Conservation (phyloP, 2,329 filamentous ascomycete species). For the Hypoxylon sp. region DNA sequence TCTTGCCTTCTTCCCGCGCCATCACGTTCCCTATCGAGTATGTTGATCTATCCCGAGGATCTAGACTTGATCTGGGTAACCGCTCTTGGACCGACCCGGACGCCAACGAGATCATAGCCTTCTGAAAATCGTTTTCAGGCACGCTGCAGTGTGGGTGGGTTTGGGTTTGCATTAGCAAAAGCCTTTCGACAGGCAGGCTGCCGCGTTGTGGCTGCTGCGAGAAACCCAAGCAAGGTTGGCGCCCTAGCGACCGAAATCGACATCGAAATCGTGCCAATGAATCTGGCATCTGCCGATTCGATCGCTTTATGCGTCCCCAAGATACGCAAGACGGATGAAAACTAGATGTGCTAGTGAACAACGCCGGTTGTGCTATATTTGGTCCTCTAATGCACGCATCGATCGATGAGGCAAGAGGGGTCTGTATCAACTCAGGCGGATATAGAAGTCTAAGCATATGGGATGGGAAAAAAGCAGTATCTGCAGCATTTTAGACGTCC, state of each 20-base stretch:
- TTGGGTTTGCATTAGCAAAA: slow-evolving; percentile 57
- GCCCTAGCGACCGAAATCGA: slow-evolving; percentile 26
- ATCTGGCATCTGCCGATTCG: slow-evolving; percentile 50
- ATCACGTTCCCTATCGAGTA: not conserved
- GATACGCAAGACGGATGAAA: slow-evolving; percentile 50
- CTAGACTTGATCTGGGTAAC: too few species aligned
- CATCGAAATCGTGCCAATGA: slow-evolving; percentile 52
- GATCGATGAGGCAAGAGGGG: slow-evolving; percentile 20
- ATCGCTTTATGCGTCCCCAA: slow-evolving; percentile 42
- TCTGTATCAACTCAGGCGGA: slow-evolving; percentile 1
- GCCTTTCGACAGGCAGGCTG: slow-evolving; percentile 55
- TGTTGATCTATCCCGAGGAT: not conserved
- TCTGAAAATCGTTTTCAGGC: slow-evolving; percentile 41
- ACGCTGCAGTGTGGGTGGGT: slow-evolving; percentile 58
- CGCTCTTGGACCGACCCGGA: too few species aligned
- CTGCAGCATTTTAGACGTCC: not conserved
- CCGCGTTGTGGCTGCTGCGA: slow-evolving; percentile 59
- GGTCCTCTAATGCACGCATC: slow-evolving; percentile 20
- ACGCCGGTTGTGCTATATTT: slow-evolving; percentile 19
- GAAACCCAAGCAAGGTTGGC: slow-evolving; percentile 40
- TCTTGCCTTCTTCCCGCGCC: slow-evolving; percentile 1
- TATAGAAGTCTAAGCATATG: slow-evolving; percentile 2
- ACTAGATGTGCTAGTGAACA: slow-evolving; percentile 34
- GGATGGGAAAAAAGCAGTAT: not conserved
- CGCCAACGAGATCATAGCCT: too few species aligned